Conservation (phyloP, 106 monocot genomes). For the Alisma plantagoaquatica region DNA sequence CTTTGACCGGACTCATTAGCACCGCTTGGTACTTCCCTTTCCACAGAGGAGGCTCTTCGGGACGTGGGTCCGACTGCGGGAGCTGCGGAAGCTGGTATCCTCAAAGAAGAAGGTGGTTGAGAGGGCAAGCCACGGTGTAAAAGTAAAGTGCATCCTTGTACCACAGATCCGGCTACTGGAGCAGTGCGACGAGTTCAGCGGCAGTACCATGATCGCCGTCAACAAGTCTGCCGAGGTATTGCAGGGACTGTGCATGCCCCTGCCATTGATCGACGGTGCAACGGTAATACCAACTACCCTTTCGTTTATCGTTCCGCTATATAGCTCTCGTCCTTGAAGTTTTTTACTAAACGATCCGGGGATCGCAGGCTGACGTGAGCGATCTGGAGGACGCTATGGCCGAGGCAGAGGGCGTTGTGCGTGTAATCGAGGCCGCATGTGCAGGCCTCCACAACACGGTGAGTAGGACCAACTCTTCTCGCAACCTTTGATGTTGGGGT, state of each 20-base stretch:
- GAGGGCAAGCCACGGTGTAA: not conserved
- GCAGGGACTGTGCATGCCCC: not conserved
- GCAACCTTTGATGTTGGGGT: too few relatives aligned
- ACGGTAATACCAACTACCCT: not conserved
- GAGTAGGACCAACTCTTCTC: too few relatives aligned
- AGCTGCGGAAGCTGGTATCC: not conserved
- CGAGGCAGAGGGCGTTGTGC: too few relatives aligned
- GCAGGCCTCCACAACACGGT: too few relatives aligned
- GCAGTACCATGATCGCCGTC: not conserved
- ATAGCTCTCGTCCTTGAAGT: too few relatives aligned
- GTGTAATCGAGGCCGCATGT: too few relatives aligned
- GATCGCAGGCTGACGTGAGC: too few relatives aligned
- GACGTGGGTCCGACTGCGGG: not conserved
- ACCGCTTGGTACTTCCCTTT: too few relatives aligned
- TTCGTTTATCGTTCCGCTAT: too few relatives aligned
- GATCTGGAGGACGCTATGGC: too few relatives aligned
- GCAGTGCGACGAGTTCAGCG: not conserved
- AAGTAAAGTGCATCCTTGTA: not conserved
- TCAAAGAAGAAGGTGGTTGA: not conserved
- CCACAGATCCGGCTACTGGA: not conserved
- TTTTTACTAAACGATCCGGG: too few relatives aligned
- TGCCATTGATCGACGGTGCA: not conserved
- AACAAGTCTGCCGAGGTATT: not conserved
- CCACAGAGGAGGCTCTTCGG: constrained; percentile 1
- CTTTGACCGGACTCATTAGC: too few relatives aligned